A percentile compares a stretch with the other conserved stretches of the same genome.
These are phyloP conservation scores for Gillenia trifoliata DNA, from an alignment of 306 rosid genomes.

Conservation along the genomic window DNA sequence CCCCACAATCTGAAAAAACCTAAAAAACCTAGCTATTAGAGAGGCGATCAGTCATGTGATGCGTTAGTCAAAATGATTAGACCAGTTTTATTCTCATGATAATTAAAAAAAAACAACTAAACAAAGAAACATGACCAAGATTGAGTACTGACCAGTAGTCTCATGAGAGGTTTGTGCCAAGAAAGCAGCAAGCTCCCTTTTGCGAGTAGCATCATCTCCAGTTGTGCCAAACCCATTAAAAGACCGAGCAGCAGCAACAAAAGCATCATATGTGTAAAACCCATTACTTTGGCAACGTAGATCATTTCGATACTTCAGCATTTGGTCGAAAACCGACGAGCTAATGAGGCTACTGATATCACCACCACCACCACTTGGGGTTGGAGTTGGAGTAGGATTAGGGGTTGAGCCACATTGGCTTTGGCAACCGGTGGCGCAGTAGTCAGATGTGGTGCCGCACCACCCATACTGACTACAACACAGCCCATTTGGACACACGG, in stretches of 20 bases:
- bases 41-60: background rate
- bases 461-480: slow-evolving; percentile 25
- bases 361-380: background rate
- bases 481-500: background rate
- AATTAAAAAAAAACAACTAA: background rate
- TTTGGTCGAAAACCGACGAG: slow-evolving; percentile 26
- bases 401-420: slow-evolving; percentile 22
- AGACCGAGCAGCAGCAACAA: slow-evolving; percentile 44
- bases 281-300: slow-evolving; percentile 24
- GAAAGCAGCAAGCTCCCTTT: slow-evolving; percentile 53
- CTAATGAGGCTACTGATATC: slow-evolving; percentile 29
- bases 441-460: slow-evolving; percentile 15
- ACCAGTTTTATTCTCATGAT: background rate
- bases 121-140: background rate
- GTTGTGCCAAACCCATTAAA: slow-evolving; percentile 39
- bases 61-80: background rate
- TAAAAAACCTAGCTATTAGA: too few relatives aligned
- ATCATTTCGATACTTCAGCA: slow-evolving; percentile 47
- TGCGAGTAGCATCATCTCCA: slow-evolving; percentile 29
- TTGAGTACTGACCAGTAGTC: slow-evolving; percentile 28
- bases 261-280: slow-evolving; percentile 54
- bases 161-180: slow-evolving; percentile 48
- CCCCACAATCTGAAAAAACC: background rate
- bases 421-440: slow-evolving; percentile 10
- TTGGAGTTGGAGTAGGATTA: background rate